Evolutionary conservation across 306 rosid genomes (phyloP).

Genomic region (Cajanus cajan): DNA sequence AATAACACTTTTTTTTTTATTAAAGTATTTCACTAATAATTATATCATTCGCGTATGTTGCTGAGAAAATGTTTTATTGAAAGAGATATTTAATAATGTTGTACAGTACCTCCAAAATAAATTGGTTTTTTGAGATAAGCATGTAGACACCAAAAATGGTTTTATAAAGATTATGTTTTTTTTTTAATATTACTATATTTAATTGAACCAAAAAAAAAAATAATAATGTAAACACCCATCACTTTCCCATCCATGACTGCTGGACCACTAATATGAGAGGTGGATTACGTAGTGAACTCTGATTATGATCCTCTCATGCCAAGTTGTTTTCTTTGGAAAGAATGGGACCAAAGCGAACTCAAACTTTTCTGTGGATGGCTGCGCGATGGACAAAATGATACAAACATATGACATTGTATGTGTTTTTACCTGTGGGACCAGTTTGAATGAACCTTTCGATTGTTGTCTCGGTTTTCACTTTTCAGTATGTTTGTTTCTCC

Average conservation of each 20-base stretch:
- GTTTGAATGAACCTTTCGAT: not conserved
- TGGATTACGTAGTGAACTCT: not conserved
- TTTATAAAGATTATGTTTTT: not conserved
- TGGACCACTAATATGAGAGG: not conserved
- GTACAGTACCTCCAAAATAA: too few relatives aligned
- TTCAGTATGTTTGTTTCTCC: not conserved
- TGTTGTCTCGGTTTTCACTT: not conserved
- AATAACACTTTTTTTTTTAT: too few relatives aligned
- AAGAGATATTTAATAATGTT: too few relatives aligned
- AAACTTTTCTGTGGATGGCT: not conserved
- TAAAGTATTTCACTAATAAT: too few relatives aligned
- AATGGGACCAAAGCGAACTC: not conserved
- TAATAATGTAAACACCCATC: not conserved
- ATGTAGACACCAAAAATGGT: not conserved
- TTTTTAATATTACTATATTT: not conserved
- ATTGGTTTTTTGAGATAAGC: not conserved
- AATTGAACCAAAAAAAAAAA: too few relatives aligned
- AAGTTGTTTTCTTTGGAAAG: not conserved
- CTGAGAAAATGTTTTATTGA: too few relatives aligned
- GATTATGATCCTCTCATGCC: not conserved
- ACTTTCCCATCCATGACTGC: not conserved
- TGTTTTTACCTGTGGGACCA: not conserved
- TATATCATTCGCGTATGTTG: not conserved
- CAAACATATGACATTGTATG: not conserved
- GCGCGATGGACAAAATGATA: not conserved